A percentile compares a stretch with the other conserved stretches of the same genome.
Conservation (phyloP, 129 eudicot species). For the Pseudognaphalium luteoalbum region DNA sequence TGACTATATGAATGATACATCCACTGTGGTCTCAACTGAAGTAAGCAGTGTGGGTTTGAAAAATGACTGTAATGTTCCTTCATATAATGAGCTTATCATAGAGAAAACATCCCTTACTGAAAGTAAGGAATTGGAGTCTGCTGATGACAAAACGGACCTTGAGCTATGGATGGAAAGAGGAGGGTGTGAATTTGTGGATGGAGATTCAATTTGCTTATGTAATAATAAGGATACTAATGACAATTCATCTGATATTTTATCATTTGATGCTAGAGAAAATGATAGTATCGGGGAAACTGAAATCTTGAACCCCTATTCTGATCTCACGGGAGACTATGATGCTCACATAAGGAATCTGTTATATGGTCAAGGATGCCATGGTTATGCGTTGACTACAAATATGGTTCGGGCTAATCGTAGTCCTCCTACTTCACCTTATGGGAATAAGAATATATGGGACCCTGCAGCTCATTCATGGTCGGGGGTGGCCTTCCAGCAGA, state of each 20-base stretch:
- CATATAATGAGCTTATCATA: not conserved
- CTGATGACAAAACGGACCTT: conserved; percentile 23
- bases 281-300: conserved; percentile 51
- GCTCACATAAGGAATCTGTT: conserved; percentile 69
- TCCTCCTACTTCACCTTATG: conserved; percentile 44
- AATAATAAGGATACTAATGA: conserved; percentile 20
- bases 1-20: conserved; percentile 37
- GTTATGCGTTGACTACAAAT: conserved; percentile 35
- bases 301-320: conserved; percentile 57
- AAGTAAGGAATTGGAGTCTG: conserved; percentile 9
- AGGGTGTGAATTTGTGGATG: conserved; percentile 33
- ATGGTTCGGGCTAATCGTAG: conserved; percentile 28
- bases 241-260: conserved; percentile 31
- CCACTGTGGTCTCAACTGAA: conserved; percentile 18
- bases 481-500: conserved; percentile 25
- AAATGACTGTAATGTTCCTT: conserved; percentile 20
- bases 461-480: conserved; percentile 35
- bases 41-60: not conserved
- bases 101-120: conserved; percentile 12
- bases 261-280: conserved; percentile 43
- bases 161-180: conserved; percentile 33
- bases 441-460: conserved; percentile 48
- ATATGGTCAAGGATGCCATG: conserved; percentile 66
- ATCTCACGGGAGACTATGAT: conserved; percentile 90
- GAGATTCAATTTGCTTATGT: conserved; percentile 33